These are phyloP conservation scores for Suillus luteus DNA, from an alignment of 768 basidiomycete genomes.

Conservation along the genomic window DNA sequence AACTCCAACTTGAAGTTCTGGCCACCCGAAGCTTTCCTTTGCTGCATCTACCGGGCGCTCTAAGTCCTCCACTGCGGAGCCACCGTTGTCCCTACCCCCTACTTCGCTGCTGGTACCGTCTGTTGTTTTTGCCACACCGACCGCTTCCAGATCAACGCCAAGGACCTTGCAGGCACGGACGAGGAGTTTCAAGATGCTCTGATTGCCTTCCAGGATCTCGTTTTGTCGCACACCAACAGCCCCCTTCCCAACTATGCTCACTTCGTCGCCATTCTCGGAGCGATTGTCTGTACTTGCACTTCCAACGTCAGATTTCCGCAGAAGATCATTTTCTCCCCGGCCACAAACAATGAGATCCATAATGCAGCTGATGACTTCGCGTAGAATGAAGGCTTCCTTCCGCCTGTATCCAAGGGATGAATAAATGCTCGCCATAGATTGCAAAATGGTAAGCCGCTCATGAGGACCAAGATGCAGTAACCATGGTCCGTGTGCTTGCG, in stretches of 20 bases:
- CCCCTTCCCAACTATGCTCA: slow-evolving; percentile 36
- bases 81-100: slow-evolving; percentile 27
- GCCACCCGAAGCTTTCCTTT: slow-evolving; percentile 81
- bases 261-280: slow-evolving; percentile 37
- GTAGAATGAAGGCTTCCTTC: slow-evolving; percentile 84
- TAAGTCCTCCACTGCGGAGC: slow-evolving; percentile 33
- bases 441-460: slow-evolving; percentile 72
- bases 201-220: slow-evolving; percentile 80
- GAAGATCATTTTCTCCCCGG: slow-evolving; percentile 66
- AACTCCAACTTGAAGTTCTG: slow-evolving; percentile 92
- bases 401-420: slow-evolving; percentile 80
- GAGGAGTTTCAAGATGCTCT: slow-evolving; percentile 74
- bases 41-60: slow-evolving; percentile 33
- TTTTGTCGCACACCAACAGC: slow-evolving; percentile 70
- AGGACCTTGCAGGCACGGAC: slow-evolving; percentile 76
- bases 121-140: slow-evolving; percentile 47
- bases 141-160: slow-evolving; percentile 79
- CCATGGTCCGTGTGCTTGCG: slow-evolving; percentile 86
- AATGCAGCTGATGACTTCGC: slow-evolving; percentile 83
- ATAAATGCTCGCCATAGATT: slow-evolving; percentile 73
- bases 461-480: slow-evolving; percentile 75
- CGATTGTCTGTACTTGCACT: slow-evolving; percentile 51
- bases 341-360: slow-evolving; percentile 87
- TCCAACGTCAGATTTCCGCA: slow-evolving; percentile 37
- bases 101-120: slow-evolving; percentile 6